These are phyloP conservation scores for Corynespora cassiicola DNA, from an alignment of 2,329 filamentous ascomycete genomes.

Conservation along the genomic window DNA sequence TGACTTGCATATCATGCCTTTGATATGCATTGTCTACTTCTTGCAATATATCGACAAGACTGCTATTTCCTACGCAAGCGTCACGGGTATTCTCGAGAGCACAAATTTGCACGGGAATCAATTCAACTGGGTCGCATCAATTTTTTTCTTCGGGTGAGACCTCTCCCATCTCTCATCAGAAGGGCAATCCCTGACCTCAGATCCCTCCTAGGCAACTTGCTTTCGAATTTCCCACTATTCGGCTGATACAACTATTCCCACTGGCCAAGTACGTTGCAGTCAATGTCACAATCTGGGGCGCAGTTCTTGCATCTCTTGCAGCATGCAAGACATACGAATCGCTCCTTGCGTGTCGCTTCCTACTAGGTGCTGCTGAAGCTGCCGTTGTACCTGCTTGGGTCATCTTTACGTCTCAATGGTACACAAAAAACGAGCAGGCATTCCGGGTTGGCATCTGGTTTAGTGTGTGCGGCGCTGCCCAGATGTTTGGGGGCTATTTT, in stretches of 20 bases:
- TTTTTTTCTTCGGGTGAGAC: slow-evolving; percentile 55
- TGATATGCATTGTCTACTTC: slow-evolving; percentile 16
- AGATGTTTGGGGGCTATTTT: slow-evolving; percentile 48
- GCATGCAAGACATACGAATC: slow-evolving; percentile 56
- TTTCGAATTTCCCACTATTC: slow-evolving; percentile 19
- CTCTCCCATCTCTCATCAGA: not conserved
- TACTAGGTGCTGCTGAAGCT: slow-evolving; percentile 63
- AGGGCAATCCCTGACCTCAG: not conserved
- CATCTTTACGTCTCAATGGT: slow-evolving; percentile 59
- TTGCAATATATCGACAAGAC: slow-evolving; percentile 18
- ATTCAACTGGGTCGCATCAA: slow-evolving; percentile 51
- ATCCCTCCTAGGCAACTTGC: slow-evolving; percentile 9
- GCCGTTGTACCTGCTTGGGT: slow-evolving; percentile 63
- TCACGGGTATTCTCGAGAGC: slow-evolving; percentile 30
- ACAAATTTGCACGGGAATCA: slow-evolving; percentile 49
- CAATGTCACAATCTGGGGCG: slow-evolving; percentile 20
- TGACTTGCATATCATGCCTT: slow-evolving; percentile 14
- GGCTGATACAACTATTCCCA: slow-evolving; percentile 14
- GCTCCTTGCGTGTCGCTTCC: slow-evolving; percentile 59
- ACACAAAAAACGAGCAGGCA: slow-evolving; percentile 37
- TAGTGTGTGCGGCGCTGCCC: slow-evolving; percentile 39
- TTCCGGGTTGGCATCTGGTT: slow-evolving; percentile 36
- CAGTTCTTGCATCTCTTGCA: slow-evolving; percentile 12
- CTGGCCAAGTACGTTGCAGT: slow-evolving; percentile 18
- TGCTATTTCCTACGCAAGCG: slow-evolving; percentile 28